Conservation (phyloP, 1,284 basidiomycete species). For the Moesziomyces antarcticus region DNA sequence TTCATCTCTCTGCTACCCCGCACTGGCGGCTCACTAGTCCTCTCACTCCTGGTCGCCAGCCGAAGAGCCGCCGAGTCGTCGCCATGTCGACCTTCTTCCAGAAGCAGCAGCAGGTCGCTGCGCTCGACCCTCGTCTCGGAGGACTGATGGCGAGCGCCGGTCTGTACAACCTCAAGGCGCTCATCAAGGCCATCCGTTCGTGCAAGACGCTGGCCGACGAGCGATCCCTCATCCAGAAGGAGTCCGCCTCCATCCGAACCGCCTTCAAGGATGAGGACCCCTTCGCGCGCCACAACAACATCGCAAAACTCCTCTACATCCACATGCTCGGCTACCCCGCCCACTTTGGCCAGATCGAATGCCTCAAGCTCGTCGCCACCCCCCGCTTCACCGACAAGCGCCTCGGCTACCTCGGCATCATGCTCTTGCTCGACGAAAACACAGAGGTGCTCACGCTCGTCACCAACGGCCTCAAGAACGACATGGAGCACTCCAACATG, state of each 20-base stretch:
- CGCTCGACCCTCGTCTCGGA: conserved; percentile 66
- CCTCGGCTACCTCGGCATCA: conserved; percentile 95
- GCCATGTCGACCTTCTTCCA: conserved; percentile 67
- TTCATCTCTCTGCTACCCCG: not conserved
- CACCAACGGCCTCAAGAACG: conserved; percentile 98
- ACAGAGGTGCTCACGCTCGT: conserved; percentile 97
- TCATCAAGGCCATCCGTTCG: conserved; percentile 69
- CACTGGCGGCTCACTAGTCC: not conserved
- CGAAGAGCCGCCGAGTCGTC: not conserved
- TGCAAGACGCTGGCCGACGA: conserved; percentile 96
- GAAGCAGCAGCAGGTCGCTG: conserved; percentile 68
- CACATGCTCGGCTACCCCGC: conserved; percentile 99
- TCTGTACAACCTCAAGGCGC: conserved; percentile 68
- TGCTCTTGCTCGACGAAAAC: conserved; percentile 96
- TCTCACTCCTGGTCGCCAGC: not conserved
- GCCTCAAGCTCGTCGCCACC: conserved; percentile 97
- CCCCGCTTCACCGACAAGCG: conserved; percentile 97
- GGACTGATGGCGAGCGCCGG: conserved; percentile 66
- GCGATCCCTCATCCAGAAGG: conserved; percentile 95
- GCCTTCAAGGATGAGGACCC: conserved; percentile 90
- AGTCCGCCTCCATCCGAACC: conserved; percentile 95
- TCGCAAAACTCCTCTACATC: conserved; percentile 98
- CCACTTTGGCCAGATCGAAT: conserved; percentile 99
- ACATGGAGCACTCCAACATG: conserved; percentile 99
- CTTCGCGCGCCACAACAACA: conserved; percentile 91